Conservation (phyloP, 768 basidiomycete species). For the Paxillus involutus region DNA sequence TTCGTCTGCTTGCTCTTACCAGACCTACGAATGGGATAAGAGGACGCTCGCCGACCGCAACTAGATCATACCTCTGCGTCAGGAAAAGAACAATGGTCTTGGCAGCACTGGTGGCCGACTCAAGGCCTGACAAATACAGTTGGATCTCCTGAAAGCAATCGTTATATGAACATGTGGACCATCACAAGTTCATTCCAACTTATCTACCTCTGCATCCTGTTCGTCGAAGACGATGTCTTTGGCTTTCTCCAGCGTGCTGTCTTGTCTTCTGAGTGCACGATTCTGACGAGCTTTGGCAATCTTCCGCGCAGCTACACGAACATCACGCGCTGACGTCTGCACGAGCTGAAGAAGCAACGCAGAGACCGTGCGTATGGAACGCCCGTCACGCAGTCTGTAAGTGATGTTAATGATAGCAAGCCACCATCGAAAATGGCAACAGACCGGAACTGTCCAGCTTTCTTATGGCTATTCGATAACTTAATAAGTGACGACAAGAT, state of each 20-base stretch:
- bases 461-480: conserved; percentile 86
- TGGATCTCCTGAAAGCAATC: conserved; percentile 55
- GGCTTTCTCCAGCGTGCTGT: conserved; percentile 50
- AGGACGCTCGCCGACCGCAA: background rate
- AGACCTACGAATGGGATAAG: conserved; percentile 44
- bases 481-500: conserved; percentile 89
- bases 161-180: conserved; percentile 1
- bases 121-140: conserved; percentile 69
- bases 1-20: conserved; percentile 88
- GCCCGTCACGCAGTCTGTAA: conserved; percentile 83
- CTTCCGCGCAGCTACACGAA: conserved; percentile 65
- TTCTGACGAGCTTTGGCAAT: conserved; percentile 65
- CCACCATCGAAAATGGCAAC: conserved; percentile 17
- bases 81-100: conserved; percentile 80
- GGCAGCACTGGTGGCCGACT: conserved; percentile 82
- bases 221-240: conserved; percentile 63
- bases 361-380: conserved; percentile 90
- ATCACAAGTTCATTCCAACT: background rate
- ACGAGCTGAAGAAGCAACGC: conserved; percentile 94
- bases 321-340: conserved; percentile 89
- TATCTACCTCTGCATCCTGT: conserved; percentile 58
- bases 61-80: conserved; percentile 52
- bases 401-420: background rate
- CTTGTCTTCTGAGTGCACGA: conserved; percentile 61
- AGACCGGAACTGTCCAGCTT: conserved; percentile 86